Conservation (phyloP, 2,329 filamentous ascomycete species). For the Taxawa tesnikishii region DNA sequence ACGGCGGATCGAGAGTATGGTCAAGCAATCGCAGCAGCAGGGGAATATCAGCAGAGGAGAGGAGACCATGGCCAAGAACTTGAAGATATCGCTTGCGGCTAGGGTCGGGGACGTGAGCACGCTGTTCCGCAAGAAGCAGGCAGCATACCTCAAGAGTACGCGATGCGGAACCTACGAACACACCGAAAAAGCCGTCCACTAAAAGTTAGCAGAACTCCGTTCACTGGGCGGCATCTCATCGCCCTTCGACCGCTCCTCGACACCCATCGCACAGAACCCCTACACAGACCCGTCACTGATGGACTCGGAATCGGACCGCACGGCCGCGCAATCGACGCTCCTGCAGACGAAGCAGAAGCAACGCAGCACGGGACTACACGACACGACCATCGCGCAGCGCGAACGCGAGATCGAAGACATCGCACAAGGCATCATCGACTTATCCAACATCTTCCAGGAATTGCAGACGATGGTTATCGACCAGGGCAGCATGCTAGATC, state of each 20-base stretch:
- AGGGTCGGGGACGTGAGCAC: slow-evolving; percentile 87
- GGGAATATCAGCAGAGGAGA: slow-evolving; percentile 69
- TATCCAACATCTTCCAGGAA: slow-evolving; percentile 93
- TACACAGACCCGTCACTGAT: slow-evolving; percentile 79
- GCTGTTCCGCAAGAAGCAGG: slow-evolving; percentile 92
- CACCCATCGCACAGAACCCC: slow-evolving; percentile 45
- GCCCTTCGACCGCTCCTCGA: slow-evolving; percentile 30
- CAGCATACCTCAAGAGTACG: slow-evolving; percentile 85
- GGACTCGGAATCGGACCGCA: slow-evolving; percentile 88
- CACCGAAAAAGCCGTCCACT: slow-evolving; percentile 36
- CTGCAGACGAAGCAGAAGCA: slow-evolving; percentile 58
- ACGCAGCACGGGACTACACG: slow-evolving; percentile 56
- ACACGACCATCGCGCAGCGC: slow-evolving; percentile 75
- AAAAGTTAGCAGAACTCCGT: slow-evolving; percentile 24
- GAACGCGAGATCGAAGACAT: slow-evolving; percentile 97
- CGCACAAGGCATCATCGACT: slow-evolving; percentile 92
- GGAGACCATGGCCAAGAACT: slow-evolving; percentile 91
- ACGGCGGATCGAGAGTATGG: slow-evolving; percentile 76
- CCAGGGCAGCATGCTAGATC: slow-evolving; percentile 38
- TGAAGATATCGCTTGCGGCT: slow-evolving; percentile 80
- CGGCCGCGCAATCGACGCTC: slow-evolving; percentile 79
- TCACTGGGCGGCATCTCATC: slow-evolving; percentile 34
- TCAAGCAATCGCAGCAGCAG: slow-evolving; percentile 62
- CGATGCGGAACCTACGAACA: slow-evolving; percentile 31
- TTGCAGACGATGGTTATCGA: slow-evolving; percentile 74